phyloP scores from a whole-genome alignment of 805 yeast species.

The Starmerella khaoyaiensis region DNA sequence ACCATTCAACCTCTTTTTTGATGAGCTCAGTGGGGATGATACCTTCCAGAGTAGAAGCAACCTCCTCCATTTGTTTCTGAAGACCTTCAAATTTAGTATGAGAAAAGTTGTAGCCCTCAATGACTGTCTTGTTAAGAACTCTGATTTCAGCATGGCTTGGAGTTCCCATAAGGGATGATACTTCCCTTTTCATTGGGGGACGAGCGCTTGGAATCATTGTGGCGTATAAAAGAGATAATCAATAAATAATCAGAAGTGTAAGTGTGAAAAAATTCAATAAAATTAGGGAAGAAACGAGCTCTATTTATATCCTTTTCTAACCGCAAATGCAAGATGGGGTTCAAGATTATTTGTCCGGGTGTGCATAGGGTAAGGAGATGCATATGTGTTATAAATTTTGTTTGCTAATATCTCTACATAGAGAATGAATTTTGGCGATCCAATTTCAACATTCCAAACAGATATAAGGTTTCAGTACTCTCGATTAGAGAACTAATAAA shows the following conservation, averaged over 20 bases:
- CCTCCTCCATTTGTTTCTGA: slow-evolving; percentile 63
- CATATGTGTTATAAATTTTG: too few relatives aligned
- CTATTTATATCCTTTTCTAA: background rate
- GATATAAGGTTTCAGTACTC: too few relatives aligned
- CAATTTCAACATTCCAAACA: too few relatives aligned
- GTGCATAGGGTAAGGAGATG: too few relatives aligned
- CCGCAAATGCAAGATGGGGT: too few relatives aligned
- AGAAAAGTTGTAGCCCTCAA: slow-evolving; percentile 44
- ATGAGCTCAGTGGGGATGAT: slow-evolving; percentile 79
- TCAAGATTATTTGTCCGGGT: too few relatives aligned
- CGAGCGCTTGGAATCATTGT: slow-evolving; percentile 5
- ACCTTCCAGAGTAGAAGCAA: slow-evolving; percentile 75
- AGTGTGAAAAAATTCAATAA: too few relatives aligned
- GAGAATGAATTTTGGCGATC: too few relatives aligned
- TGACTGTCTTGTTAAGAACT: slow-evolving; percentile 13
- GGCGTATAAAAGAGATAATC: background rate
- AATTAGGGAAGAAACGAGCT: background rate
- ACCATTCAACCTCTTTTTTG: slow-evolving; percentile 80
- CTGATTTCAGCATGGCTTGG: slow-evolving; percentile 23
- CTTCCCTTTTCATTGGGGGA: slow-evolving; percentile 10
- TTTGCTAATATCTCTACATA: too few relatives aligned
- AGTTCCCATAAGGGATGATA: slow-evolving; percentile 22
- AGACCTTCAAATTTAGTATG: slow-evolving; percentile 67
- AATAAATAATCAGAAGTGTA: background rate
- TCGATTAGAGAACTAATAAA: too few relatives aligned